Evolutionary conservation across 495 filamentous ascomycete species (phyloP), one percentile per base, ranked within the genome.

Genomic region (Podospora conica): DNA sequence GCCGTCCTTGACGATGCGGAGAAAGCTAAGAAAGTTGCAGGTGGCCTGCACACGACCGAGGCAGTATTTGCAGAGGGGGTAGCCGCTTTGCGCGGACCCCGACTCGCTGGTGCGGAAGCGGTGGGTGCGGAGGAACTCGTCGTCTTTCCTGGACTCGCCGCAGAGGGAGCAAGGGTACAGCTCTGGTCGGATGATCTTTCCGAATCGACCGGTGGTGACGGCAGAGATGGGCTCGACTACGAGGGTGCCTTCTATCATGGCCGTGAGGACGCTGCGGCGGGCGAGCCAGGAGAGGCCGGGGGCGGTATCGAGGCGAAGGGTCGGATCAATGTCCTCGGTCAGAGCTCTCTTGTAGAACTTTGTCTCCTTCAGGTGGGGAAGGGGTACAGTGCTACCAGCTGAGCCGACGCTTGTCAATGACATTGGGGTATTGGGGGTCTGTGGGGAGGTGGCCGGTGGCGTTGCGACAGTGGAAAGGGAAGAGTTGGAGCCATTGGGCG

Each of bases 261-360:
- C 87, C 60, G 84, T 88, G 56, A 96, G 70, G 3, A 97, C 92
- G 25, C 87, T 89, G 56, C 95, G 87, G 28, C 93, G 88, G 24
- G 91, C 91, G 24, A 98, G 84, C 91, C 93, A 98, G 22, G 92
- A 96, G 48, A 98, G 86, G 0, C 93, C 93, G 1, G 95, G 94
- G 0, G 95, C 91, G 6, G 84, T 83, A 76, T 98, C 95, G 5
- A 98, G 84, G 53, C 95, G 86, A 21, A 98, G 78, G 0, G 95
- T 96, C 3, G 95, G 95, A 77, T 98, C 95, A 62, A 98, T 90
- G 76, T 98, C 95, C 75, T 98, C 95, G 61, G 85, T 80, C 12
- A 97, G 76, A 7, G 84, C 86, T 22, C 95, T 87, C 76, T 98
- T 98, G 77, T 93, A 98, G 75, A 97, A 98, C 66, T 89, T 90